These are phyloP conservation scores for Zizania palustris DNA, from an alignment of 202 grass and related monocot species.

Conservation along the genomic window DNA sequence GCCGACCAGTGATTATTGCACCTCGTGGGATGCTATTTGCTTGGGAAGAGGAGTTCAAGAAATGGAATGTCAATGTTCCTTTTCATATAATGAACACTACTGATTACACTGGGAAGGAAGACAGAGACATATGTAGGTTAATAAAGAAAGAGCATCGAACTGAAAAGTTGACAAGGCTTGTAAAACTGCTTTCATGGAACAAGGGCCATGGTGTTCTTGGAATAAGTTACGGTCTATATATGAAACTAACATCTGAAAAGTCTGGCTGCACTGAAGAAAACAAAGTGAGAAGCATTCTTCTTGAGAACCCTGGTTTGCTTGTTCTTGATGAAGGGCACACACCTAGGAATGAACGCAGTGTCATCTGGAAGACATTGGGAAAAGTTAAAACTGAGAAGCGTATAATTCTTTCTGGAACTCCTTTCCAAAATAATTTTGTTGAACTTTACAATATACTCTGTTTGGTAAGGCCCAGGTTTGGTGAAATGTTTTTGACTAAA, in stretches of 20 bases:
- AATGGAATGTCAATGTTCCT: conserved; percentile 80
- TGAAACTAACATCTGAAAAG: conserved; percentile 63
- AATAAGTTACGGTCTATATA: conserved; percentile 86
- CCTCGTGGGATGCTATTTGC: conserved; percentile 90
- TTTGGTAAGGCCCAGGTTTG: conserved; percentile 84
- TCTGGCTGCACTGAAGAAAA: conserved; percentile 57
- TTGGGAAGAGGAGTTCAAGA: conserved; percentile 90
- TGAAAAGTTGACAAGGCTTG: conserved; percentile 67
- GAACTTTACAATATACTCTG: conserved; percentile 97
- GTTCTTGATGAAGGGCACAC: conserved; percentile 92
- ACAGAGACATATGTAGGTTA: conserved; percentile 62
- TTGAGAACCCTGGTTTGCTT: conserved; percentile 85
- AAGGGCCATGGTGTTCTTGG: conserved; percentile 77
- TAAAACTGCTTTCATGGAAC: conserved; percentile 80
- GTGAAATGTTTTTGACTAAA: conserved; percentile 80
- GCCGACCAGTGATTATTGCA: conserved; percentile 83
- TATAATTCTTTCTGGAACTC: conserved; percentile 95
- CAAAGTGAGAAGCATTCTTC: conserved; percentile 69
- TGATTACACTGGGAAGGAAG: conserved; percentile 79
- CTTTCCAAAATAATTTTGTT: conserved; percentile 93
- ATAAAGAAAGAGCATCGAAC: conserved; percentile 56
- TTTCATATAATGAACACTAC: conserved; percentile 87
- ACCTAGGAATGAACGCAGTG: conserved; percentile 78
- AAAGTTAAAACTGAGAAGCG: conserved; percentile 80
- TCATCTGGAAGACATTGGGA: conserved; percentile 79